phyloP scores from a whole-genome alignment of 371 early-diverging fungal genomes.

The Gilbertella persicaria region DNA sequence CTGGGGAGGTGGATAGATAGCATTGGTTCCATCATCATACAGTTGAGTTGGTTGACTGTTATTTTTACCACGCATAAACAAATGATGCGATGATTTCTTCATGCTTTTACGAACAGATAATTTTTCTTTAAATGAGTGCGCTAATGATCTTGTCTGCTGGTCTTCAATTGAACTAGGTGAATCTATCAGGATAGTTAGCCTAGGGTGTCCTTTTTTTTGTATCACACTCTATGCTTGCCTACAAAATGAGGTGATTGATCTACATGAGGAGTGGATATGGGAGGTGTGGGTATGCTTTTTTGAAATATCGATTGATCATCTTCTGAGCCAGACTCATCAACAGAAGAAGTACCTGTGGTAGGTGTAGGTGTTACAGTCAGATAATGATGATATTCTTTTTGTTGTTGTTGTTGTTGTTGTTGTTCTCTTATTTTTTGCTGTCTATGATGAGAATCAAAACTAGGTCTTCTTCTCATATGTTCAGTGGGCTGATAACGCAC shows the following conservation, averaged over 20 bases:
- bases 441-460: slow-evolving; percentile 16
- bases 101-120: slow-evolving; percentile 2
- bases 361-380: slow-evolving; percentile 4
- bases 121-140: slow-evolving; percentile 13
- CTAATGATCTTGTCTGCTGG: not conserved
- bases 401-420: not conserved
- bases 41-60: slow-evolving; percentile 6
- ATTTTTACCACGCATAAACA: too few species aligned
- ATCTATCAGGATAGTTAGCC: too few species aligned
- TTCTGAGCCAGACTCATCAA: slow-evolving; percentile 24
- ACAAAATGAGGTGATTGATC: not conserved
- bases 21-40: slow-evolving; percentile 26
- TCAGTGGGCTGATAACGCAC: slow-evolving; percentile 17
- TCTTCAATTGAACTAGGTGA: slow-evolving; percentile 14
- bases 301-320: slow-evolving; percentile 11
- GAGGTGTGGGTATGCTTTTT: not conserved
- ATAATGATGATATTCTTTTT: slow-evolving; percentile 2
- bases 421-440: not conserved
- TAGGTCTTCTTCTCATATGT: slow-evolving; percentile 19
- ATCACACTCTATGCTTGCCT: too few species aligned
- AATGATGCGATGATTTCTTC: not conserved
- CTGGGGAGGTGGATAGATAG: slow-evolving; percentile 27
- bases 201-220: too few species aligned
- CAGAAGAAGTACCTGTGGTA: slow-evolving; percentile 15
- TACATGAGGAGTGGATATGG: not conserved